Evolutionary conservation across 805 yeast species (phyloP), one percentile per base, ranked within the genome.

Genomic region (Monosporozyma siamensis): DNA sequence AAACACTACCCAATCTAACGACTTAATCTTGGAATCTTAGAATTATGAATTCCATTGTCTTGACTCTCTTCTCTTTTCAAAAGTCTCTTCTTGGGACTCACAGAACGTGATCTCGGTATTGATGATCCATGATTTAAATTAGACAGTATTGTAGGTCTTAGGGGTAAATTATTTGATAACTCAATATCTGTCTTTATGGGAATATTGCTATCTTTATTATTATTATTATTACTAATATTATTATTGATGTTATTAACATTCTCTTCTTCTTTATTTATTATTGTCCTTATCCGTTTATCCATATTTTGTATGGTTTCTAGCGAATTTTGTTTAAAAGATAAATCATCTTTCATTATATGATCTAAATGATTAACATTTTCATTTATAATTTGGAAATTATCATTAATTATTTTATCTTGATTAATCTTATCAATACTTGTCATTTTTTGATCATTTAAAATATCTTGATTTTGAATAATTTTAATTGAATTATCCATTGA

Each of bases 381-480:
- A 27, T 48, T 31, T 1, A 59, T 50, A 5, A 48, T 43, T 9
- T 48, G 37, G 29, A 60, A 45, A n/a, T 54, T 50, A 4, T 44
- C 39, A 23, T 43, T 43, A 6, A 60, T 47, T 4, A 39, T 34
- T 11, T 27, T 29, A 31, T 54, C 47, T 31, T 47, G 24, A 9
- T 32, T 20, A 8, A 43, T 41, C 7, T 47, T 31, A 4, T 36
- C 34, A 26, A 51, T 45, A 24, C 44, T 22, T 6, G 32, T 21
- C 4, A 42, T 39, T 3, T 47, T 34, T 5, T 43, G 48, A 14
- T 47, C 21, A 6, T 29, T 17, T 4, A 38, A 29, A 12, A 39
- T 32, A 2, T 39, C 48, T 12, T 48, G 45, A 23, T 52, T 47
- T 18, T 44, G 46, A n/a, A 48, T 41, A 22, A 52, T 39, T 34